A percentile compares a stretch with the other conserved stretches of the same genome.
Evolutionary conservation across 1,284 basidiomycete species (phyloP).

Genomic region (Macrocystidia cucumis): DNA sequence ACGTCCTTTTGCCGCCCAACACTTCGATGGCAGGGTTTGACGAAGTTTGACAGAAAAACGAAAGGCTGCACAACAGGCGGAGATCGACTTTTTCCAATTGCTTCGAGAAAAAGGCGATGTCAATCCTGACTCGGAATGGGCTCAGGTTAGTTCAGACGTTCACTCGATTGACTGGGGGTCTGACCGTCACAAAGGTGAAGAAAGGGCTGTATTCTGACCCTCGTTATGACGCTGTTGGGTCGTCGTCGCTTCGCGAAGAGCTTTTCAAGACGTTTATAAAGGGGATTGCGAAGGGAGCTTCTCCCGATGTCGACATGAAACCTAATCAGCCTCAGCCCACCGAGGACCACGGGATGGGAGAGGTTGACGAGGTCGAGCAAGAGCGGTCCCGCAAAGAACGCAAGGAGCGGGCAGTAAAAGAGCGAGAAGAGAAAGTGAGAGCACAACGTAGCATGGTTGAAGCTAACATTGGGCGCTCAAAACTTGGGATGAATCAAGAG

Average conservation of each 20-base stretch:
- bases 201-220: slow-evolving; percentile 61
- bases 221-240: slow-evolving; percentile 89
- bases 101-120: slow-evolving; percentile 54
- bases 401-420: slow-evolving; percentile 71
- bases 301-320: slow-evolving; percentile 6
- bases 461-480: slow-evolving; percentile 63
- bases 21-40: slow-evolving; percentile 1
- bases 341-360: slow-evolving; percentile 14
- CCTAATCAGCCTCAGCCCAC: slow-evolving; percentile 9
- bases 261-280: slow-evolving; percentile 77
- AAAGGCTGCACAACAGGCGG: slow-evolving; percentile 76
- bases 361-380: slow-evolving; percentile 20
- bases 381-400: slow-evolving; percentile 32
- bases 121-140: slow-evolving; percentile 56
- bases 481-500: slow-evolving; percentile 62
- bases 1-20: slow-evolving; percentile 23
- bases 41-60: slow-evolving; percentile 57
- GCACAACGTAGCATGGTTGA: slow-evolving; percentile 62
- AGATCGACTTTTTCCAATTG: slow-evolving; percentile 76
- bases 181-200: slow-evolving; percentile 44
- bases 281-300: slow-evolving; percentile 17
- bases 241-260: slow-evolving; percentile 84
- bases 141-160: no score
- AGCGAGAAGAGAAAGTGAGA: slow-evolving; percentile 75
- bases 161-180: no score